Conservation (phyloP, 2,329 filamentous ascomycete species). For the Intubia oerlemansii region DNA sequence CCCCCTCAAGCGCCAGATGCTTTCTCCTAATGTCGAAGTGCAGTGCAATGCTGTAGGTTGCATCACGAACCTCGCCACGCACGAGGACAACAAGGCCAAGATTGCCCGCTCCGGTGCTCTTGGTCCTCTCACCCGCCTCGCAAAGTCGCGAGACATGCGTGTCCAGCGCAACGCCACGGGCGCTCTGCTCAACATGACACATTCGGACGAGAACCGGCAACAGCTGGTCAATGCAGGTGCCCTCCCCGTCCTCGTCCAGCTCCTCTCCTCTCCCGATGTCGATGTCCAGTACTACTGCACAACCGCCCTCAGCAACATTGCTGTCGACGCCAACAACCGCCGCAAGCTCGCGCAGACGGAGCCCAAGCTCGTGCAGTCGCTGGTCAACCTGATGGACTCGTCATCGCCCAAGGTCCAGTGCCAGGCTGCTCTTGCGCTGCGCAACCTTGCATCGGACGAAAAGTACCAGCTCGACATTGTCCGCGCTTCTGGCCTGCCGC, state of each 20-base stretch:
- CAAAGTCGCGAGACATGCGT: slow-evolving; percentile 96
- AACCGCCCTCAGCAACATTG: slow-evolving; percentile 94
- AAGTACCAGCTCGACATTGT: slow-evolving; percentile 98
- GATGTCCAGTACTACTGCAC: slow-evolving; percentile 99
- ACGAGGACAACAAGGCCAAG: slow-evolving; percentile 98
- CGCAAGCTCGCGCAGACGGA: slow-evolving; percentile 83
- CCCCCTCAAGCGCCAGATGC: slow-evolving; percentile 93
- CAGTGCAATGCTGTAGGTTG: slow-evolving; percentile 98
- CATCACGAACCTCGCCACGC: slow-evolving; percentile 93
- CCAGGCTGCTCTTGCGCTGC: slow-evolving; percentile 80
- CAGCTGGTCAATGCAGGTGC: slow-evolving; percentile 93
- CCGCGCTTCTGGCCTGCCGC: slow-evolving; percentile 62
- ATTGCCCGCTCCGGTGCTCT: slow-evolving; percentile 90
- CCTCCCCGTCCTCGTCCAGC: slow-evolving; percentile 91
- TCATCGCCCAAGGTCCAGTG: slow-evolving; percentile 95
- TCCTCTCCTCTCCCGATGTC: slow-evolving; percentile 80
- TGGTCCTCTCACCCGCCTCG: slow-evolving; percentile 71
- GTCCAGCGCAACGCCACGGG: slow-evolving; percentile 96
- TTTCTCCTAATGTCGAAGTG: slow-evolving; percentile 91
- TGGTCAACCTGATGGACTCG: slow-evolving; percentile 94
- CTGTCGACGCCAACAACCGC: slow-evolving; percentile 78
- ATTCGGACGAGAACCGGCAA: slow-evolving; percentile 95
- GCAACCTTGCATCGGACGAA: slow-evolving; percentile 92
- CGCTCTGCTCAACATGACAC: slow-evolving; percentile 94
- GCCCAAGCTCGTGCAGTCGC: slow-evolving; percentile 72